Evolutionary conservation across 495 filamentous ascomycete species (phyloP), one percentile per base, ranked within the genome.

Genomic region (Bathelium albidoporum): DNA sequence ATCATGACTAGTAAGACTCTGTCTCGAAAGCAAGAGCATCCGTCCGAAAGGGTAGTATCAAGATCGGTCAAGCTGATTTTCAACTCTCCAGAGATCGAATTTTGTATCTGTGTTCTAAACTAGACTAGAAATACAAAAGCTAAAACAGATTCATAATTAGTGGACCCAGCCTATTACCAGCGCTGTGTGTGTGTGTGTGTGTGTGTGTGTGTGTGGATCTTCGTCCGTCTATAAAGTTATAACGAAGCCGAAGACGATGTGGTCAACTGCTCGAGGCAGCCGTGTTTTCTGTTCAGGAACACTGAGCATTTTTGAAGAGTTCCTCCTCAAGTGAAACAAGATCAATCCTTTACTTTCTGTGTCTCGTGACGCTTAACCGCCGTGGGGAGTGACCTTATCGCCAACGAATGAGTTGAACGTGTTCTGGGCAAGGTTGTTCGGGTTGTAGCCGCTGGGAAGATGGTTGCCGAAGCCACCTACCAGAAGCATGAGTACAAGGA

Each of bases 401-500:
- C 49, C 49, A 29, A 55, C 49, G 24, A 55, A 9, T 16, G 49
- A 55, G 49, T 55, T 55, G 24, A 55, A 55, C 20, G 49, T 55
- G 24, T 55, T 55, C 49, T 55, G 49, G 24, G 49, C 49, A 20
- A 55, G 16, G 24, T 55, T 26, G 49, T 55, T 55, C 49, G 49
- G 49, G 49, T 55, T 55, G 24, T 55, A 55, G 12, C 22, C 49
- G 29, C 22, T 26, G 24, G 49, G 49, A 29, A 55, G 49, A 29
- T 29, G 49, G 49, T 55, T 55, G 49, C 49, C 49, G 16, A 87
- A 73, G n/a, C 80, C 80, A 59, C 80, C 81, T 39, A 96, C 76
- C 16, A 88, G 70, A n/a, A 95, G 69, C 73, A 94, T 77, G 69
- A 95, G 79, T 52, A 86, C 68, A 59, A 87, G 70, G 34, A 90